Evolutionary conservation across 371 early-diverging fungal species (phyloP).

Genomic region (Gilbertella persicaria): DNA sequence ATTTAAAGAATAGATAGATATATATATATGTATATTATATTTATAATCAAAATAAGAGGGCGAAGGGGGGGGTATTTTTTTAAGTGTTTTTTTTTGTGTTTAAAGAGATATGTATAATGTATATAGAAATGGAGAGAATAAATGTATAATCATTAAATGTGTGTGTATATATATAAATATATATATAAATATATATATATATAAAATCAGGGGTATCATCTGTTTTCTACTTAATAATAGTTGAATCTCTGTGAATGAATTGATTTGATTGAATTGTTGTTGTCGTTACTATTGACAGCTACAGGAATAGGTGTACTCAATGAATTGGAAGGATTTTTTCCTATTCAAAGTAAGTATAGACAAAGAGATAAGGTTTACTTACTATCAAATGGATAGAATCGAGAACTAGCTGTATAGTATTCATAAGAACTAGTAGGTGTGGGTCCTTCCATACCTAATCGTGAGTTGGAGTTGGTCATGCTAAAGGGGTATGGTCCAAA

Average conservation of each 20-base stretch:
- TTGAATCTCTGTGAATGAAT: slow-evolving; percentile 14
- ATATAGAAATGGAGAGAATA: too few relatives aligned
- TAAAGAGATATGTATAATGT: too few relatives aligned
- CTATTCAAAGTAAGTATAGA: slow-evolving; percentile 9
- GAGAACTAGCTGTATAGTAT: slow-evolving; percentile 1
- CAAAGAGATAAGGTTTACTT: neutral
- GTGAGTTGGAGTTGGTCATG: slow-evolving; percentile 4
- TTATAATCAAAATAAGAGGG: too few relatives aligned
- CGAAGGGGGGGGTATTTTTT: too few relatives aligned
- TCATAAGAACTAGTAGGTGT: slow-evolving; percentile 1
- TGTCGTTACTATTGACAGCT: slow-evolving; percentile 6
- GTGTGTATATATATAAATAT: too few relatives aligned
- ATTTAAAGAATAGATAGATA: too few relatives aligned
- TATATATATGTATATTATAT: too few relatives aligned
- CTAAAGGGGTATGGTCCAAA: slow-evolving; percentile 4
- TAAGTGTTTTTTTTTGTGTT: too few relatives aligned
- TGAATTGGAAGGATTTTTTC: slow-evolving; percentile 25
- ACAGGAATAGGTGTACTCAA: slow-evolving; percentile 26
- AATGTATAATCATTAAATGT: too few relatives aligned
- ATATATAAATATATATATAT: too few relatives aligned
- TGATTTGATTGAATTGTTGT: slow-evolving; percentile 6
- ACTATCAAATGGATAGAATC: slow-evolving; percentile 17
- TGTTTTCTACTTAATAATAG: slow-evolving; percentile 13
- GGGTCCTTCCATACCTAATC: slow-evolving; percentile 6
- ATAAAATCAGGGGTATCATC: too few relatives aligned